Percentiles rank a stretch among this genome's conserved stretches.
These are phyloP conservation scores for Leccinum broughii DNA, from an alignment of 768 basidiomycete genomes.

Conservation along the genomic window DNA sequence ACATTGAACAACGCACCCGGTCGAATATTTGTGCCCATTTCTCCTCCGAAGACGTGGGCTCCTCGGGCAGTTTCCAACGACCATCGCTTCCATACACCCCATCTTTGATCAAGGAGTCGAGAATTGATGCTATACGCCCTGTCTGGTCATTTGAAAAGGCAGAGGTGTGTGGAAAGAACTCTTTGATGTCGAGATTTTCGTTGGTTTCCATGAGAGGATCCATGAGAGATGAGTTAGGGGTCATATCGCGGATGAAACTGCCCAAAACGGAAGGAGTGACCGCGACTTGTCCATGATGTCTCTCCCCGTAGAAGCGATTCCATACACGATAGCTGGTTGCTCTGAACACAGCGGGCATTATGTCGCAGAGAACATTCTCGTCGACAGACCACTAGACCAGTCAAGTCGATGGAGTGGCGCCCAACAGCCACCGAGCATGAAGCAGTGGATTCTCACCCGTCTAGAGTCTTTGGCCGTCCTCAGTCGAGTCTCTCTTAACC, in stretches of 20 bases:
- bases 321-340: constrained; percentile 57
- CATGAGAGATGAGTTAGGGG: neutral
- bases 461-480: constrained; percentile 61
- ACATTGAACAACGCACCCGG: neutral
- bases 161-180: neutral
- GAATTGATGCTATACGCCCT: neutral
- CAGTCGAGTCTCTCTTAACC: constrained; percentile 48
- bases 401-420: constrained; percentile 77
- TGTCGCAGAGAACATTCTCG: constrained; percentile 65
- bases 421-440: constrained; percentile 51
- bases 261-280: too few relatives aligned
- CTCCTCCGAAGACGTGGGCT: neutral
- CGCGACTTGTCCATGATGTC: too few relatives aligned
- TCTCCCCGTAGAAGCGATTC: constrained; percentile 26
- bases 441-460: constrained; percentile 72
- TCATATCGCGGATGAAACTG: too few relatives aligned
- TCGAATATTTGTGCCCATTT: neutral
- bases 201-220: too few relatives aligned
- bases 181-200: neutral
- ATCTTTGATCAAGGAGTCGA: neutral
- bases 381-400: constrained; percentile 62
- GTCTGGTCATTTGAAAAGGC: neutral
- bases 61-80: neutral
- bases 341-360: constrained; percentile 76
- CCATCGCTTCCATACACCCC: neutral